Evolutionary conservation across 1,139 yeast genomes (phyloP).

Genomic region (Hemisphaericaspora xylanilytica): DNA sequence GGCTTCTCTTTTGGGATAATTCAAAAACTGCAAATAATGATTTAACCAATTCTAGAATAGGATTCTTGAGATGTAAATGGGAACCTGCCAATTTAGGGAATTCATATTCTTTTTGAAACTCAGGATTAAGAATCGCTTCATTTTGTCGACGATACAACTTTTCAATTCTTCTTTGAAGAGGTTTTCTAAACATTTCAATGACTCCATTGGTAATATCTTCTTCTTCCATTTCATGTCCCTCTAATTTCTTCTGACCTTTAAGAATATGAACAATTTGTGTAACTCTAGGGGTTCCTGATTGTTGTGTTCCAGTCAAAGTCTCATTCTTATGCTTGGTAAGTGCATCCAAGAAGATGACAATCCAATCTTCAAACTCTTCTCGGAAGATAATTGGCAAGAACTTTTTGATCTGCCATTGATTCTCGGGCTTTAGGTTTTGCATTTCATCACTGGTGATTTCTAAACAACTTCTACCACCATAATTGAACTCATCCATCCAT

Average conservation of each 20-base stretch:
- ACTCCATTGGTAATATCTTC: slow-evolving; percentile 39
- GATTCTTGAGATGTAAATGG: slow-evolving; percentile 58
- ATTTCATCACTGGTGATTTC: slow-evolving; percentile 54
- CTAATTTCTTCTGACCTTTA: slow-evolving; percentile 42
- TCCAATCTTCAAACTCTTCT: slow-evolving; percentile 86
- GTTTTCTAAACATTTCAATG: slow-evolving; percentile 54
- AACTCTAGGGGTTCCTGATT: slow-evolving; percentile 51
- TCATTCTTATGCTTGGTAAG: slow-evolving; percentile 57
- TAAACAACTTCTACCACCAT: slow-evolving; percentile 76
- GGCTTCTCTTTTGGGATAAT: slow-evolving; percentile 58
- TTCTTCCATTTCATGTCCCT: slow-evolving; percentile 28
- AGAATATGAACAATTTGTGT: slow-evolving; percentile 64
- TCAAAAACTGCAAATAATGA: slow-evolving; percentile 69
- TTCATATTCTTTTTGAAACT: slow-evolving; percentile 59
- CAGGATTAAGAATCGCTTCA: slow-evolving; percentile 69
- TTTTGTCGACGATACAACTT: slow-evolving; percentile 66
- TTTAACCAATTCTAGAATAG: slow-evolving; percentile 78
- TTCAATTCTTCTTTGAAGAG: slow-evolving; percentile 63
- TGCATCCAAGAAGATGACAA: slow-evolving; percentile 70
- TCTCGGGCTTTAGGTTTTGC: slow-evolving; percentile 57
- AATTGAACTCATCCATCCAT: slow-evolving; percentile 94
- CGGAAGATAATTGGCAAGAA: slow-evolving; percentile 75
- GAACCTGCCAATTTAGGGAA: slow-evolving; percentile 78
- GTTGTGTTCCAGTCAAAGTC: slow-evolving; percentile 30
- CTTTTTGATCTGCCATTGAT: slow-evolving; percentile 78